These are phyloP conservation scores for Coix lacrymajobi DNA, from an alignment of 176 grass and related monocot species.

Conservation along the genomic window DNA sequence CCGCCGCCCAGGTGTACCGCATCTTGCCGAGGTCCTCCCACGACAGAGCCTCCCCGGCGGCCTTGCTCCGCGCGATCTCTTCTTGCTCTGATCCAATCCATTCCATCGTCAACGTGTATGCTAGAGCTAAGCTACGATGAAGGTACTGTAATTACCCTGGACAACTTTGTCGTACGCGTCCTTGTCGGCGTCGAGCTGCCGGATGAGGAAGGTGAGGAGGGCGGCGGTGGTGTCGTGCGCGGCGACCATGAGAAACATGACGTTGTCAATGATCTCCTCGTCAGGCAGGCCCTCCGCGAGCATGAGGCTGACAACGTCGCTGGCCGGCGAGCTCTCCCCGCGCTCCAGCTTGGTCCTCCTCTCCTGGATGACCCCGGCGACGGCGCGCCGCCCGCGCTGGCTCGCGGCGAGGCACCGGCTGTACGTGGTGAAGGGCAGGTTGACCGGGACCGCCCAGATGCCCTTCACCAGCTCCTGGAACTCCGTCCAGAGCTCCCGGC, in stretches of 20 bases:
- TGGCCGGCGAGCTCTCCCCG: neutral
- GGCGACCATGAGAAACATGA: slow-evolving; percentile 24
- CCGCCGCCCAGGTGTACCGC: slow-evolving; percentile 29
- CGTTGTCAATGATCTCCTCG: slow-evolving; percentile 38
- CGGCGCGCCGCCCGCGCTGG: slow-evolving; percentile 8
- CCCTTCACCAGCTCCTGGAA: slow-evolving; percentile 30
- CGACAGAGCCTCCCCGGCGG: neutral
- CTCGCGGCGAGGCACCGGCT: slow-evolving; percentile 31
- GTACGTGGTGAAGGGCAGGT: slow-evolving; percentile 34
- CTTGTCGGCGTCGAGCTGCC: neutral
- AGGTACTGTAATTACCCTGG: neutral
- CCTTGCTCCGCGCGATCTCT: neutral
- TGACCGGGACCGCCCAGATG: slow-evolving; percentile 15
- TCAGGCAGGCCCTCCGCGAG: slow-evolving; percentile 18
- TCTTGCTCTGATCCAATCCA: neutral
- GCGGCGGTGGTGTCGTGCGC: slow-evolving; percentile 34
- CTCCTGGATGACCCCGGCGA: neutral
- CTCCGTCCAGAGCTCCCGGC: slow-evolving; percentile 11
- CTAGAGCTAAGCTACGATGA: neutral
- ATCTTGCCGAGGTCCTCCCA: neutral
- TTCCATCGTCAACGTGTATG: neutral
- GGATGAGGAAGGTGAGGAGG: slow-evolving; percentile 44
- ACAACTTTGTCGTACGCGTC: neutral
- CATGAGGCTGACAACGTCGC: slow-evolving; percentile 28
- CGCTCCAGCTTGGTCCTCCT: neutral